Percentiles rank a stretch among this genome's conserved stretches.
phyloP scores from a whole-genome alignment of 108 stramenopile genomes.

The Cyclotella cryptica region DNA sequence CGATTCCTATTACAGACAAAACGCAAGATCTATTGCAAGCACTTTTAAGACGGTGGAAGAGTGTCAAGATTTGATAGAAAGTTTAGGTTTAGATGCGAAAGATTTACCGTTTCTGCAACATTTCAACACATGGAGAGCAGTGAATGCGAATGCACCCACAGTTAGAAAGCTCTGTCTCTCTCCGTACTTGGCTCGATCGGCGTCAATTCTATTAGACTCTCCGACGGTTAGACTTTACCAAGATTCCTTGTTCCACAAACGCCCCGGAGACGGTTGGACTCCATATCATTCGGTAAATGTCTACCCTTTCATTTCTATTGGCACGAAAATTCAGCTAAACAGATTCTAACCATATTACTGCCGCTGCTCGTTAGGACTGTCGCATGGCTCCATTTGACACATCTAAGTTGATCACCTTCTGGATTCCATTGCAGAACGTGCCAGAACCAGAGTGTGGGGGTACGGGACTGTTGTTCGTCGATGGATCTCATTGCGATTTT shows the following conservation, averaged over 20 bases:
- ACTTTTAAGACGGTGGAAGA: conserved; percentile 55
- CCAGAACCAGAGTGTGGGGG: conserved; percentile 58
- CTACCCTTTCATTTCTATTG: background rate
- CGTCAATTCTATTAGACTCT: conserved; percentile 68
- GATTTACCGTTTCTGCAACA: conserved; percentile 86
- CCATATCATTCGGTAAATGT: conserved; percentile 72
- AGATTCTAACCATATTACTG: background rate
- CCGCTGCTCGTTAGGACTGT: conserved; percentile 51
- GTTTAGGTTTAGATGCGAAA: conserved; percentile 46
- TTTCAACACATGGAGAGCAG: conserved; percentile 79
- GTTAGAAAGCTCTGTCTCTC: conserved; percentile 63
- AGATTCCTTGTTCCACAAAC: conserved; percentile 87
- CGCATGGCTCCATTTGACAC: conserved; percentile 92
- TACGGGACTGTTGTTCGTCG: conserved; percentile 75
- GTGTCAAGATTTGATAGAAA: conserved; percentile 59
- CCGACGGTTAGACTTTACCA: conserved; percentile 84
- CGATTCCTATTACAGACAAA: conserved; percentile 34
- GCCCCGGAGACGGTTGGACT: conserved; percentile 78
- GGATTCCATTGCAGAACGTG: conserved; percentile 81
- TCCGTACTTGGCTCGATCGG: conserved; percentile 55
- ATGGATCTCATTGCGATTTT: conserved; percentile 80
- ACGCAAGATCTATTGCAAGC: conserved; percentile 41
- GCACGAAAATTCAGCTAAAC: background rate
- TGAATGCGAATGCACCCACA: conserved; percentile 24
- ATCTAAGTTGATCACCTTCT: conserved; percentile 84